Evolutionary conservation across 2,329 filamentous ascomycete species (phyloP).

Genomic region (Domatiomyces globalis): DNA sequence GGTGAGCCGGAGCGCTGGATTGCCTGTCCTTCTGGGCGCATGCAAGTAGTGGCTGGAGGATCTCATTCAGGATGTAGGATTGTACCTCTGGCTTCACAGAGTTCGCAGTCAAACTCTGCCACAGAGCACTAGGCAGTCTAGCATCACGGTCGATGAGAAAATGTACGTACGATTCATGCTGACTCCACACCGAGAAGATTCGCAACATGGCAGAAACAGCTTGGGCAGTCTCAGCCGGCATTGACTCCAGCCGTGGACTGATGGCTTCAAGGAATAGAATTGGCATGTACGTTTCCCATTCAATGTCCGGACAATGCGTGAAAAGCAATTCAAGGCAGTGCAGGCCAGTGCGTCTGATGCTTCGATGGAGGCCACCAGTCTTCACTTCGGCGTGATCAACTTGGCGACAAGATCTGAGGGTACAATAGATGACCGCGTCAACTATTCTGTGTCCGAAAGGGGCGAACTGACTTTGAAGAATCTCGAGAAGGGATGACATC

Average conservation of each 20-base stretch:
- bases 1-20: neutral
- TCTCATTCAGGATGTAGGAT: constrained; percentile 57
- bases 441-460: constrained; percentile 56
- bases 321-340: constrained; percentile 74
- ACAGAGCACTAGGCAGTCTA: constrained; percentile 51
- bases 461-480: constrained; percentile 59
- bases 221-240: constrained; percentile 76
- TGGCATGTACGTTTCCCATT: constrained; percentile 59
- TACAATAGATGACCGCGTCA: constrained; percentile 67
- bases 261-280: constrained; percentile 62
- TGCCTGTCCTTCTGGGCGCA: constrained; percentile 31
- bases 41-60: constrained; percentile 42
- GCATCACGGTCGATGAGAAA: constrained; percentile 53
- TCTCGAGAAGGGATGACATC: constrained; percentile 56
- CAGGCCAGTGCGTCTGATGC: constrained; percentile 47
- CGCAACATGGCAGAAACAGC: constrained; percentile 71
- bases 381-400: constrained; percentile 18
- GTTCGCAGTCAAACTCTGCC: constrained; percentile 55
- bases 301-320: constrained; percentile 52
- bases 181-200: constrained; percentile 69
- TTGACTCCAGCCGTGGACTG: constrained; percentile 59
- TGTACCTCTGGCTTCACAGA: constrained; percentile 81
- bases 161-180: constrained; percentile 48
- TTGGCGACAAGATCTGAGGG: constrained; percentile 47
- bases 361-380: constrained; percentile 26